These are phyloP conservation scores for Xylaria sp. DNA, from an alignment of 2,329 filamentous ascomycete genomes.

Conservation along the genomic window DNA sequence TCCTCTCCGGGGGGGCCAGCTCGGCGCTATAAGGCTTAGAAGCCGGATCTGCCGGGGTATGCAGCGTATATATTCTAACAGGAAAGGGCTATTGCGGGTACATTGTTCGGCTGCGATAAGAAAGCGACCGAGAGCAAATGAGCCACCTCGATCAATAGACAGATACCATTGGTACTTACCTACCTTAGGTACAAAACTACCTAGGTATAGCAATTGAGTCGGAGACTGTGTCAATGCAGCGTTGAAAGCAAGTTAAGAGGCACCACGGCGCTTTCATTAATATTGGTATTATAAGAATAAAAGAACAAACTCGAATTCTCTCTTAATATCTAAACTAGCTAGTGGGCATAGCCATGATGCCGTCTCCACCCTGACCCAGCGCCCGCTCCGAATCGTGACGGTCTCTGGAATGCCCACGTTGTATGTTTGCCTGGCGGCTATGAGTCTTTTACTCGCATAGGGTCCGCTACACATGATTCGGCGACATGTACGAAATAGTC, in stretches of 20 bases:
- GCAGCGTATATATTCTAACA: background rate
- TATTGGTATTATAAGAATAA: background rate
- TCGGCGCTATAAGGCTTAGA: conserved; percentile 10
- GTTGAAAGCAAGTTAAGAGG: too few species aligned
- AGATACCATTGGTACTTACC: background rate
- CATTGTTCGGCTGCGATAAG: conserved; percentile 5
- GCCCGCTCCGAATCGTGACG: background rate
- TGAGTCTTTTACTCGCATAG: background rate
- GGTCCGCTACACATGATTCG: background rate
- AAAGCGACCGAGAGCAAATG: background rate
- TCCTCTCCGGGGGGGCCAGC: background rate
- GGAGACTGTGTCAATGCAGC: too few species aligned
- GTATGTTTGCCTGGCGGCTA: too few species aligned
- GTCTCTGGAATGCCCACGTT: background rate
- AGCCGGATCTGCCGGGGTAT: conserved; percentile 29
- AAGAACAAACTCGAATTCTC: too few species aligned
- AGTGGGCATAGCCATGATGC: conserved; percentile 1
- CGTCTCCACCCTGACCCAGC: background rate
- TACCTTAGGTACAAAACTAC: background rate
- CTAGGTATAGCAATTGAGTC: background rate
- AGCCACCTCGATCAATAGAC: background rate
- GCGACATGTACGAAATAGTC: too few species aligned
- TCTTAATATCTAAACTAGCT: background rate
- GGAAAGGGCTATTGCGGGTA: background rate
- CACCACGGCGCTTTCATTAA: too few species aligned